phyloP scores from a whole-genome alignment of 2,329 filamentous ascomycete genomes.

The Orbilia brochopaga region DNA sequence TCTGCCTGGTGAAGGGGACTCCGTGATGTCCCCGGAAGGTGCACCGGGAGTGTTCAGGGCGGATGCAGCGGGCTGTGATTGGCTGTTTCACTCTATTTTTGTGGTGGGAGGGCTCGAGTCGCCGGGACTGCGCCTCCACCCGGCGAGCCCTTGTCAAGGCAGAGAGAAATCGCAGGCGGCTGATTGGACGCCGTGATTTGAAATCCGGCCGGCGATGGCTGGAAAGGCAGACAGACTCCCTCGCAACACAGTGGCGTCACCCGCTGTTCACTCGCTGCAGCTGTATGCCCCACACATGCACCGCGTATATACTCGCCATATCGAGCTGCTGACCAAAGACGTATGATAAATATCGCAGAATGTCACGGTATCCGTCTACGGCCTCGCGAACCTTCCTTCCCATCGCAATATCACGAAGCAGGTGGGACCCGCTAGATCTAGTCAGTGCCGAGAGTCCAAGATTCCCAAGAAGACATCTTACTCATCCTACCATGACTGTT shows the following conservation, averaged over 20 bases:
- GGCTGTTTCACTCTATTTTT: constrained; percentile 50
- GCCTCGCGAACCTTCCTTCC: neutral
- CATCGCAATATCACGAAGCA: neutral
- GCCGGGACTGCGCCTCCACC: constrained; percentile 48
- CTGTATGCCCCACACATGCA: neutral
- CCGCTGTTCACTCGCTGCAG: constrained; percentile 6
- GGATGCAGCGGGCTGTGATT: constrained; percentile 21
- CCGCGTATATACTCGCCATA: neutral
- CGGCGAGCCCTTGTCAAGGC: constrained; percentile 34
- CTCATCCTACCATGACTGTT: constrained; percentile 43
- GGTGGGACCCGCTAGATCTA: constrained; percentile 13
- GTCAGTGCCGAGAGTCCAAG: neutral
- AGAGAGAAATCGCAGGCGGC: constrained; percentile 10
- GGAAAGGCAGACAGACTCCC: constrained; percentile 38
- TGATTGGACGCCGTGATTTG: constrained; percentile 38
- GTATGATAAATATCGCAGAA: constrained; percentile 30
- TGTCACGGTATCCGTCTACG: constrained; percentile 7
- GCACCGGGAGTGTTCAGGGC: no score
- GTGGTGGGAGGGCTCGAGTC: constrained; percentile 9
- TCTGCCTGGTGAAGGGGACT: constrained; percentile 5
- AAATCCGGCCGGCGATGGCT: constrained; percentile 32
- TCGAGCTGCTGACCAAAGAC: constrained; percentile 25
- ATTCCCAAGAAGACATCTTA: constrained; percentile 22
- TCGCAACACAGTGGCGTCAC: constrained; percentile 12
- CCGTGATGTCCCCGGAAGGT: constrained; percentile 19